Evolutionary conservation across 176 grass and related monocot genomes (phyloP).

Genomic region (Neostapfia colusana): DNA sequence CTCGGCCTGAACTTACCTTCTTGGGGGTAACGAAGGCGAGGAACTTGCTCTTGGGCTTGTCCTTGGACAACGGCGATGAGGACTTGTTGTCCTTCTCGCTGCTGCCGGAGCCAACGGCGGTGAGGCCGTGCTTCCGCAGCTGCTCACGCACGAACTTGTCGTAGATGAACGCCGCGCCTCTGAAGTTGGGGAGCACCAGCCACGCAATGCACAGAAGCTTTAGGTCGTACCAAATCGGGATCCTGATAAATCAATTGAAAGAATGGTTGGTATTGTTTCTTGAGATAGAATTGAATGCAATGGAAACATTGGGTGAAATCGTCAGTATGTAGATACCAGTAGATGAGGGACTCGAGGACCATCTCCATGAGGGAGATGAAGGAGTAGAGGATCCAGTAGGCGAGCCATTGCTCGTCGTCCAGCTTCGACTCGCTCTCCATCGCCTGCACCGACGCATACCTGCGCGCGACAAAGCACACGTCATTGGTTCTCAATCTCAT

Average conservation of each 20-base stretch:
- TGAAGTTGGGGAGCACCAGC: slow-evolving; percentile 85
- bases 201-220: slow-evolving; percentile 78
- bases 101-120: not conserved
- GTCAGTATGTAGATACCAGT: slow-evolving; percentile 47
- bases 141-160: slow-evolving; percentile 76
- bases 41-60: slow-evolving; percentile 69
- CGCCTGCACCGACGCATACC: slow-evolving; percentile 79
- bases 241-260: slow-evolving; percentile 29
- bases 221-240: slow-evolving; percentile 84
- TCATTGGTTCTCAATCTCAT: not conserved
- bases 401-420: slow-evolving; percentile 77
- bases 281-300: not conserved
- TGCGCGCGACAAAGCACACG: not conserved
- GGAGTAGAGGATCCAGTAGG: slow-evolving; percentile 84
- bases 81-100: slow-evolving; percentile 39
- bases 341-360: slow-evolving; percentile 73
- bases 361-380: slow-evolving; percentile 85
- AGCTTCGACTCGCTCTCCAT: slow-evolving; percentile 65
- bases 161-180: slow-evolving; percentile 82
- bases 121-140: slow-evolving; percentile 52
- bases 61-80: slow-evolving; percentile 45
- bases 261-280: not conserved
- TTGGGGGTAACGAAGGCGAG: slow-evolving; percentile 50
- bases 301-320: not conserved
- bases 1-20: slow-evolving; percentile 36